phyloP scores from a whole-genome alignment of 108 stramenopile species.

The Pseudonitzschia pungens region DNA sequence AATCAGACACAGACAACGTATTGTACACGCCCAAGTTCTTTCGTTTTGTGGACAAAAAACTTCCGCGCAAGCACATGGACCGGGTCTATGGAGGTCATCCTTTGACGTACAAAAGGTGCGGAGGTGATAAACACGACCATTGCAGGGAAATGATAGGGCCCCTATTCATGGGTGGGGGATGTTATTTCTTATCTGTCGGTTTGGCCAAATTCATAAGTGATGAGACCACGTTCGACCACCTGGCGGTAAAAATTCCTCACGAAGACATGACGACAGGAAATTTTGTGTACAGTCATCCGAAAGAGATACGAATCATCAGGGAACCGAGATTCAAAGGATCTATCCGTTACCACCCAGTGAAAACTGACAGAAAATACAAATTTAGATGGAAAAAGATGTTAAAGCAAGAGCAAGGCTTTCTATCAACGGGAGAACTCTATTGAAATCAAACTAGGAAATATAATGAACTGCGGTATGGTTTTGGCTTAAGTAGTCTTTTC shows the following conservation, averaged over 20 bases:
- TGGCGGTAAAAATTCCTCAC: conserved; percentile 19
- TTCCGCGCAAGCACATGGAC: background rate
- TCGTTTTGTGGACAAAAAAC: conserved; percentile 3
- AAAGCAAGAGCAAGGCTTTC: background rate
- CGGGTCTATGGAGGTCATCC: background rate
- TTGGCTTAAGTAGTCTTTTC: too few relatives aligned
- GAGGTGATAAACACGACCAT: conserved; percentile 29
- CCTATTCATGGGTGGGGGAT: conserved; percentile 29
- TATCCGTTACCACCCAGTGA: background rate
- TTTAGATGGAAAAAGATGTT: conserved; percentile 9
- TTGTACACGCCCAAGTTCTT: conserved; percentile 20
- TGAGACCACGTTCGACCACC: conserved; percentile 20
- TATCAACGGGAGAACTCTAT: background rate
- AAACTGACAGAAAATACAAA: conserved; percentile 1
- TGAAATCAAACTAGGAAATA: too few relatives aligned
- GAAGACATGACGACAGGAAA: conserved; percentile 37
- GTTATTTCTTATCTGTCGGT: conserved; percentile 29
- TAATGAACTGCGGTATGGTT: too few relatives aligned
- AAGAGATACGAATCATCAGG: background rate
- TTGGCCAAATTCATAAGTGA: conserved; percentile 31
- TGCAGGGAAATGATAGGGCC: conserved; percentile 20
- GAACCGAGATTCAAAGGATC: background rate
- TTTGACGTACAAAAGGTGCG: conserved; percentile 15
- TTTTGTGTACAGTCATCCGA: conserved; percentile 25
- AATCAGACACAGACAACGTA: conserved; percentile 27